These are phyloP conservation scores for Globisporangium ultimum DNA, from an alignment of 352 stramenopile species.

Conservation along the genomic window DNA sequence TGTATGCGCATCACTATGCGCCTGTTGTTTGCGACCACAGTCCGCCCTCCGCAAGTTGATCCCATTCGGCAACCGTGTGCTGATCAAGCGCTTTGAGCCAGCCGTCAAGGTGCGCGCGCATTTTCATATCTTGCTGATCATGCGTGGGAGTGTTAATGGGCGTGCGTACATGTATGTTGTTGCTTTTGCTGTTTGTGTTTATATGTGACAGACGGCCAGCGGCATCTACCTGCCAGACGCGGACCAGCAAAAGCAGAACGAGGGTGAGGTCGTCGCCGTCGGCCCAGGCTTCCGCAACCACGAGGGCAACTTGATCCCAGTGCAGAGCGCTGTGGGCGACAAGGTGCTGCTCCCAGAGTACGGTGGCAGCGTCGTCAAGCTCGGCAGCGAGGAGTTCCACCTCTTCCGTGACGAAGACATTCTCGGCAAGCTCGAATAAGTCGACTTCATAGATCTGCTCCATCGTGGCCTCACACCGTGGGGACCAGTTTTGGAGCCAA, in stretches of 20 bases:
- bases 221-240: constrained; percentile 95
- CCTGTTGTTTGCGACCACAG: not conserved
- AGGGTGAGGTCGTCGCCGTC: constrained; percentile 93
- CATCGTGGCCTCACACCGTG: not conserved
- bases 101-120: constrained; percentile 63
- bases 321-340: constrained; percentile 90
- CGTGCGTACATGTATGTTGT: not conserved
- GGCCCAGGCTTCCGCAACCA: constrained; percentile 88
- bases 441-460: constrained; percentile 7
- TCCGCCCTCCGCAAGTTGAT: constrained; percentile 84
- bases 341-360: constrained; percentile 96
- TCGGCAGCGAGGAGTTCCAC: constrained; percentile 91
- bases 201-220: constrained; percentile 68
- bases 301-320: constrained; percentile 87
- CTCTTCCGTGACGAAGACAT: constrained; percentile 97
- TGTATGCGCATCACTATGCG: not conserved
- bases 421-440: constrained; percentile 94
- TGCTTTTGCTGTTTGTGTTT: not conserved
- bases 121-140: not conserved
- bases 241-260: constrained; percentile 91
- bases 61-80: constrained; percentile 94
- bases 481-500: too few relatives aligned
- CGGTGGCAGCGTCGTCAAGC: constrained; percentile 91
- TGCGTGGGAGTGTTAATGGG: not conserved
- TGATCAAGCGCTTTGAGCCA: constrained; percentile 91